Conservation (phyloP, 345 rosid species). For the Hibiscus tridactylites region DNA sequence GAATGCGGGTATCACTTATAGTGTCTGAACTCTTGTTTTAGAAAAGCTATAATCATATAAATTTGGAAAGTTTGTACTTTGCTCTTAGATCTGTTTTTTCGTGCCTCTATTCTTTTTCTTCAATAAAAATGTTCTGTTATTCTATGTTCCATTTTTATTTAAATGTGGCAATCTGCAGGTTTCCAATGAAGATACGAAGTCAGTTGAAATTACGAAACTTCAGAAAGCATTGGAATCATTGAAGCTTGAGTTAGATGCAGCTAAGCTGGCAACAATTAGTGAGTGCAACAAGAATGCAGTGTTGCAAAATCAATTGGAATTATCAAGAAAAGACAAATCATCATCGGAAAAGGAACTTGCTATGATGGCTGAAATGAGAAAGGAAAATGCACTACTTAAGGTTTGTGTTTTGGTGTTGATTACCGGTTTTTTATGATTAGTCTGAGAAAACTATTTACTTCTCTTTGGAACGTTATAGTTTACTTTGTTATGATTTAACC, state of each 20-base stretch:
- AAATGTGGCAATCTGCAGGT: constrained; percentile 37
- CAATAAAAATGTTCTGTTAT: neutral
- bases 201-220: constrained; percentile 64
- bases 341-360: constrained; percentile 61
- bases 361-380: constrained; percentile 58
- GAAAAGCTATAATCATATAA: neutral
- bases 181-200: constrained; percentile 74
- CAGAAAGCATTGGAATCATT: constrained; percentile 61
- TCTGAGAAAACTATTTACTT: neutral
- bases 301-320: constrained; percentile 73
- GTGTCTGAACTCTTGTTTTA: constrained; percentile 14
- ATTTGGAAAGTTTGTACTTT: neutral
- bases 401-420: constrained; percentile 29
- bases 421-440: neutral
- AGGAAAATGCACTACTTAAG: constrained; percentile 65
- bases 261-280: constrained; percentile 77
- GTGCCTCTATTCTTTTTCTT: neutral
- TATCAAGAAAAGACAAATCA: constrained; percentile 64
- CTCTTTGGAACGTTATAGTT: neutral
- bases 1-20: constrained; percentile 63
- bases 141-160: neutral
- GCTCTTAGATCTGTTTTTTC: neutral
- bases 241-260: constrained; percentile 85
- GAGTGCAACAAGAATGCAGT: constrained; percentile 83
- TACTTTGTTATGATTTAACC: neutral